Evolutionary conservation across 2,329 filamentous ascomycete species (phyloP), one percentile per base, ranked within the genome.

Genomic region (Diaporthe amygdali): DNA sequence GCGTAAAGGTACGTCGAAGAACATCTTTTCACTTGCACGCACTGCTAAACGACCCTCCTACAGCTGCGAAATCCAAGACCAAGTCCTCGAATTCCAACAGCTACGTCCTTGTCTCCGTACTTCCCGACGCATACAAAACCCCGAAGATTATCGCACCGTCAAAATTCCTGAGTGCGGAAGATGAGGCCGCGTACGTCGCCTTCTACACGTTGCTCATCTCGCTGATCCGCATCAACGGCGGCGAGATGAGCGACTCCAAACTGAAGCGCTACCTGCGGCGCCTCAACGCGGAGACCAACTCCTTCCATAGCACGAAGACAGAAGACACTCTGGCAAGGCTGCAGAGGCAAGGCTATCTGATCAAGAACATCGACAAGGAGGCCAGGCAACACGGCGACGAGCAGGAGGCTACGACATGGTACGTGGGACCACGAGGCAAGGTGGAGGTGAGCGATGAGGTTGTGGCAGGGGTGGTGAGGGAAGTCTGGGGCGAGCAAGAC

Each of bases 361-460:
- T 95, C 44, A 93, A 90, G 74, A 87, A 91, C 63, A 88, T 91
- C 25, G 95, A 98, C 75, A 88, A 83, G 54, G 84, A 85, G 71
- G 79, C 78, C 79, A 74, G 82, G 34, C 68, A 73, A 82, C 76
- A 84, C 37, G 90, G 90, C 1, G 94, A 93, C 32, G 94, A 97
- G 46, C 69, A 73, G 9, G 91, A 96, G 74, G 86, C 89, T 2
- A 86, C 94, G 9, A 95, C 94, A 59, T 99, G 94, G 88, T 89
- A 93, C 69, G 89, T 98, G 17, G 96, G 96, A 0, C 92, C 94
- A 7, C 88, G 96, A 27, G 96, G 93, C 7, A 96, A 93, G 81
- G 87, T 95, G 9, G 96, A 98, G 81, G 89, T 98, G 44, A 94
- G 93, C 0, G 86, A 91, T n/a, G 87, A 90, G 63, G 94, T 93